phyloP scores from a whole-genome alignment of 2,329 filamentous ascomycete species.

The Aspergillus niger region DNA sequence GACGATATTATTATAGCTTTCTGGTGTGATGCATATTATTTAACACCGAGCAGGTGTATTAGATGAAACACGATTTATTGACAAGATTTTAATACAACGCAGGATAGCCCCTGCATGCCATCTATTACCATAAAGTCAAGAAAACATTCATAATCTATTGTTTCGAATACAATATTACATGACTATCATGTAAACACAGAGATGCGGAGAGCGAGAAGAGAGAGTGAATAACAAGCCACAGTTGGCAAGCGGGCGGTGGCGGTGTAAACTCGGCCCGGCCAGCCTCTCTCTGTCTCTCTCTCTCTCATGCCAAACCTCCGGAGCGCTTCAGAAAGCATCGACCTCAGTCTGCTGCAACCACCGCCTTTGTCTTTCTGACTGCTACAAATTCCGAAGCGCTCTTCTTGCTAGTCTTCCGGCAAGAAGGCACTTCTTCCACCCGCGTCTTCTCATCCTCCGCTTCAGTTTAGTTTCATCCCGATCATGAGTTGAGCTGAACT shows the following conservation, averaged over 20 bases:
- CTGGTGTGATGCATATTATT: neutral
- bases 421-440: conserved; percentile 6
- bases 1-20: neutral
- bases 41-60: neutral
- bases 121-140: no score
- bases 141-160: no score
- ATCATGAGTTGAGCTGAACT: conserved; percentile 35
- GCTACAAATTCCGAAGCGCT: conserved; percentile 14
- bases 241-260: neutral
- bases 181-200: no score
- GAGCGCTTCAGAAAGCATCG: neutral
- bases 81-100: no score
- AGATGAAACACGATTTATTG: neutral
- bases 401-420: conserved; percentile 10
- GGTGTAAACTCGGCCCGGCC: conserved; percentile 2
- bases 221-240: neutral
- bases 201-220: neutral
- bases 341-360: neutral
- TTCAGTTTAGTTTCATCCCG: conserved; percentile 9
- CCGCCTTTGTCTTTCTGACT: conserved; percentile 7
- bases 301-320: neutral
- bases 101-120: no score
- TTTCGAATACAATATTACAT: no score
- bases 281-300: neutral
- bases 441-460: neutral